Evolutionary conservation across 768 basidiomycete species (phyloP).

Genomic region (Boletus sensibilis): DNA sequence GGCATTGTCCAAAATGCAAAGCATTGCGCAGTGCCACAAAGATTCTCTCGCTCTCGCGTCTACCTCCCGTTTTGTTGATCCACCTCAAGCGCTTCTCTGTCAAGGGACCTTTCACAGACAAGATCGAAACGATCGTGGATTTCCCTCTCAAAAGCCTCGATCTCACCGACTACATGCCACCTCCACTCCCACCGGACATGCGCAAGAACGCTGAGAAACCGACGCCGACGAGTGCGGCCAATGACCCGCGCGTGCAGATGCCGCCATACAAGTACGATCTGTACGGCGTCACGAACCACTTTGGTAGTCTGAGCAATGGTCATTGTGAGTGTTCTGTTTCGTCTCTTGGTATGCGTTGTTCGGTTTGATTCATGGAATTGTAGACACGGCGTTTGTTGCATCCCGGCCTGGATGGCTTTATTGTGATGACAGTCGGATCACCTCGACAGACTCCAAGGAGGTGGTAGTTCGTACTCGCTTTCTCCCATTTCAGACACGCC

Average conservation of each 20-base stretch:
- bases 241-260: constrained; percentile 79
- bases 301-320: constrained; percentile 89
- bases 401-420: constrained; percentile 88
- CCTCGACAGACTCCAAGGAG: constrained; percentile 68
- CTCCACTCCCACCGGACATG: constrained; percentile 65
- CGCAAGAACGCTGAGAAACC: constrained; percentile 50
- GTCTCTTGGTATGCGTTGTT: not conserved
- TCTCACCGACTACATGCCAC: constrained; percentile 82
- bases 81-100: constrained; percentile 91
- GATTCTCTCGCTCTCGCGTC: constrained; percentile 82
- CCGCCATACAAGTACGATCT: constrained; percentile 92
- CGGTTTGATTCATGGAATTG: not conserved
- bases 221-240: constrained; percentile 27
- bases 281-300: constrained; percentile 95
- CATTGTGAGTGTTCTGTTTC: constrained; percentile 69
- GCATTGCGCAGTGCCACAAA: constrained; percentile 82
- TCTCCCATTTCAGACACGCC: not conserved
- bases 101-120: constrained; percentile 91
- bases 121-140: constrained; percentile 92
- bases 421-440: constrained; percentile 91
- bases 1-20: constrained; percentile 97
- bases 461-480: constrained; percentile 66
- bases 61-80: constrained; percentile 90
- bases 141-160: constrained; percentile 70
- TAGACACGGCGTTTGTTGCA: constrained; percentile 92